These are phyloP conservation scores for Parastagonospora nodorum DNA, from an alignment of 2,329 filamentous ascomycete species.

Conservation along the genomic window DNA sequence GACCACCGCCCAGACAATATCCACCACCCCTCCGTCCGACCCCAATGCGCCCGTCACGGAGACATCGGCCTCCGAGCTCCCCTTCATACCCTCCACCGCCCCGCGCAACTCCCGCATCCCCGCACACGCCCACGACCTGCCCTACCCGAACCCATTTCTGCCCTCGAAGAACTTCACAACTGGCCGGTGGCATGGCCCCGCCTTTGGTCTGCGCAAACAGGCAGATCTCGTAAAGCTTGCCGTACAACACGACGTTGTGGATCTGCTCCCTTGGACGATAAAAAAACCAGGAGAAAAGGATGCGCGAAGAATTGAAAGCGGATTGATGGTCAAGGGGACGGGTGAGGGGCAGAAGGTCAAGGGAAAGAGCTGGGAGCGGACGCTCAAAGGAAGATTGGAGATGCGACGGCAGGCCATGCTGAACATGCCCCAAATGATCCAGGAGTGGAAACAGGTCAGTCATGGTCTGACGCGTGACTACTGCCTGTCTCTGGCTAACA, in stretches of 20 bases:
- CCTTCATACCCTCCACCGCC: conserved; percentile 12
- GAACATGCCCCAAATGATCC: conserved; percentile 90
- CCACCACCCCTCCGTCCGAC: conserved; percentile 35
- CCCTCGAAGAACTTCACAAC: conserved; percentile 78
- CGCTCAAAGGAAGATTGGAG: conserved; percentile 81
- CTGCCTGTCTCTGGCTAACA: not conserved
- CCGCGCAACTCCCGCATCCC: conserved; percentile 19
- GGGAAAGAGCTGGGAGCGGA: conserved; percentile 91
- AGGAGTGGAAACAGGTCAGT: conserved; percentile 72
- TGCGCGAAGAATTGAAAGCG: conserved; percentile 74
- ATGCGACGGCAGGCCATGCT: conserved; percentile 90
- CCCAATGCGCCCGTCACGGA: conserved; percentile 48
- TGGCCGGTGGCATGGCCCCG: conserved; percentile 81
- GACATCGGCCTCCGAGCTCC: conserved; percentile 34
- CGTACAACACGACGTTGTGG: conserved; percentile 75
- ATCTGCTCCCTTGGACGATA: conserved; percentile 74
- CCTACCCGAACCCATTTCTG: conserved; percentile 78
- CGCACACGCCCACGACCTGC: conserved; percentile 46
- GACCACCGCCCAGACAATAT: conserved; percentile 16
- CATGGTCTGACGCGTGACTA: not conserved
- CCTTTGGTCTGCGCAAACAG: conserved; percentile 83
- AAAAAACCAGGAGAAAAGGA: conserved; percentile 77
- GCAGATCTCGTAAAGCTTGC: conserved; percentile 90
- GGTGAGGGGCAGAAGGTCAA: conserved; percentile 92
- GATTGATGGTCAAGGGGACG: conserved; percentile 86